phyloP scores from a whole-genome alignment of 2,329 filamentous ascomycete species.

The Fusarium nelsonii region DNA sequence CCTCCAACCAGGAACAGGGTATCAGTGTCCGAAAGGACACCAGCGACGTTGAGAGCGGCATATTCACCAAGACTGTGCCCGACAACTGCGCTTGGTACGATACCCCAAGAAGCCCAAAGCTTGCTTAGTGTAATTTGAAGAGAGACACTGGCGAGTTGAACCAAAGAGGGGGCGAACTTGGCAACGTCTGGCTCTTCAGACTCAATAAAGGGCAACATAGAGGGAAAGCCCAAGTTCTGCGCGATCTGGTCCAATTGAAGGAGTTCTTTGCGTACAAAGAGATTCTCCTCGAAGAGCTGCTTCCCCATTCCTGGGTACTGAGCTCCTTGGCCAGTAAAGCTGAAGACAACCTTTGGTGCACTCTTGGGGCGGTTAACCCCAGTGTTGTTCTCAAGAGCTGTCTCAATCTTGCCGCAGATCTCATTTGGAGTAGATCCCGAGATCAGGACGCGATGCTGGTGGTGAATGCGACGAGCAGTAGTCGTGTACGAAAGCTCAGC shows the following conservation, averaged over 20 bases:
- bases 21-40: constrained; percentile 71
- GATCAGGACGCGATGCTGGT: constrained; percentile 61
- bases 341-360: constrained; percentile 49
- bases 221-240: constrained; percentile 53
- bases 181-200: constrained; percentile 28
- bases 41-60: constrained; percentile 68
- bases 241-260: constrained; percentile 51
- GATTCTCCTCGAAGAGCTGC: constrained; percentile 51
- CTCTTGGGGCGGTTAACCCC: constrained; percentile 29
- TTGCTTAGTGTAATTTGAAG: constrained; percentile 59
- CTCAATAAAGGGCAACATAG: constrained; percentile 45
- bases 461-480: constrained; percentile 44
- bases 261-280: constrained; percentile 52
- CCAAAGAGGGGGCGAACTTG: constrained; percentile 39
- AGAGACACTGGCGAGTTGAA: constrained; percentile 56
- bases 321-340: constrained; percentile 61
- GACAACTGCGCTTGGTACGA: constrained; percentile 59
- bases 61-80: constrained; percentile 59
- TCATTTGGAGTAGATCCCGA: not conserved
- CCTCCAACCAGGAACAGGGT: constrained; percentile 72
- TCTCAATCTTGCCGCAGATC: constrained; percentile 22
- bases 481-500: constrained; percentile 65
- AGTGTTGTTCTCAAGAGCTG: constrained; percentile 16
- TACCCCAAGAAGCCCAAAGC: constrained; percentile 56
- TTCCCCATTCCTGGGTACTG: constrained; percentile 50